Conservation (phyloP, 495 filamentous ascomycete genomes). For the Bombardia bombarda region DNA sequence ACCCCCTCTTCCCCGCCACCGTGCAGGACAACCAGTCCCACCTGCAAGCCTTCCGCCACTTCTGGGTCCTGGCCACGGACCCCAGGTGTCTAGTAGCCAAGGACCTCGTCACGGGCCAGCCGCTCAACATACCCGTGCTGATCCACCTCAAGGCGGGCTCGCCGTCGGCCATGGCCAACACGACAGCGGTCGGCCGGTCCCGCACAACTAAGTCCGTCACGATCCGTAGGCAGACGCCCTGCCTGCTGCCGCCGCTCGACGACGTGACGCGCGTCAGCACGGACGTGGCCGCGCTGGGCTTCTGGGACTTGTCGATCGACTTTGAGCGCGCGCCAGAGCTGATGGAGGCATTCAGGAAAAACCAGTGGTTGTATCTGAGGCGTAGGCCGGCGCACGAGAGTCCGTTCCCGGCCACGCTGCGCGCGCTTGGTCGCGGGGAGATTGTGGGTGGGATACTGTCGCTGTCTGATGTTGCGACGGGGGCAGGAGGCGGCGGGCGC, state of each 20-base stretch:
- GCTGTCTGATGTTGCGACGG: no score
- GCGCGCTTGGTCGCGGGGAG: conserved; percentile 49
- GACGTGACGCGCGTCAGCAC: conserved; percentile 62
- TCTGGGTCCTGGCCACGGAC: conserved; percentile 94
- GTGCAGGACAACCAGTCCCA: conserved; percentile 92
- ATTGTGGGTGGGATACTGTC: no score
- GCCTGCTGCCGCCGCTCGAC: conserved; percentile 73
- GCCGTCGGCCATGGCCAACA: conserved; percentile 13
- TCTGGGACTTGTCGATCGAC: conserved; percentile 81
- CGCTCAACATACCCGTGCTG: conserved; percentile 62
- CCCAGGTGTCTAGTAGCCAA: conserved; percentile 78
- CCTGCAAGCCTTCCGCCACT: conserved; percentile 91
- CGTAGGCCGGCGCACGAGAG: conserved; percentile 63
- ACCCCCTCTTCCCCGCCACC: conserved; percentile 80
- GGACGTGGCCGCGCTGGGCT: conserved; percentile 50
- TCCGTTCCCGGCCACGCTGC: conserved; percentile 67
- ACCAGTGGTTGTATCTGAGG: conserved; percentile 74
- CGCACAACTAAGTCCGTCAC: conserved; percentile 6
- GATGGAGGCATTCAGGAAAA: conserved; percentile 60
- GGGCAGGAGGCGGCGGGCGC: conserved; percentile 7
- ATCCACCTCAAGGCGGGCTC: conserved; percentile 26
- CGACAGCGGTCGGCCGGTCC: not conserved
- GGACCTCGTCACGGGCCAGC: conserved; percentile 73
- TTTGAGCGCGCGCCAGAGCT: conserved; percentile 58
- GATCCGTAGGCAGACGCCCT: conserved; percentile 51